Evolutionary conservation across 2,329 filamentous ascomycete species (phyloP), one percentile per base, ranked within the genome.

Genomic region (Dactylonectria estremocensis): DNA sequence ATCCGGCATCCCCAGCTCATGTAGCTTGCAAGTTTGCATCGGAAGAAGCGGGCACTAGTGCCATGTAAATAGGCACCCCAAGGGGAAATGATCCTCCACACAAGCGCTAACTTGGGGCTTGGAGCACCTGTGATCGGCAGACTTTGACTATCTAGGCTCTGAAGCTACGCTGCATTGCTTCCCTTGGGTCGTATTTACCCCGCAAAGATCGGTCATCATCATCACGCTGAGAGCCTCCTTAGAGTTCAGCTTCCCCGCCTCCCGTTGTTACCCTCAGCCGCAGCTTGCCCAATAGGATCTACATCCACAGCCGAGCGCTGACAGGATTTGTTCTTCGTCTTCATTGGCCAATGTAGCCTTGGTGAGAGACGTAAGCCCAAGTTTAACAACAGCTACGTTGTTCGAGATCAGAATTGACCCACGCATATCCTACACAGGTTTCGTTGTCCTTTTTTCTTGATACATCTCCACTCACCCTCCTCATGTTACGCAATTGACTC

Each of bases 211-310:
- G 3, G 24, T 28, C 24, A 18, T 5, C 4, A 18, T 8, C 9
- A 33, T 35, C 50, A 53, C 28, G 50, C 31, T 43, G 14, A 43
- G 20, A 53, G 31, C n/a, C n/a, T 22, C n/a, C 16, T 43, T 43
- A 43, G 40, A 43, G 40, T 43, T 43, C 40, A 43, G 18, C n/a
- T 35, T 53, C 18, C 50, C 50, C 50, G 28, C 33, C 50, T 18
- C 31, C n/a, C 31, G 31, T 20, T 37, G 50, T 18, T 53, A 35
- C 50, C n/a, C 31, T 28, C 24, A 35, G n/a, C 31, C n/a, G 11
- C 31, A 35, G 16, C 20, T 28, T 53, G 50, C 50, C 50, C 50
- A 53, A 35, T 53, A 35, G 28, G n/a, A 33, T 53, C 33, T 20
- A 9, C 3, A 18, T 13, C 10, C 18, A 53, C n/a, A 31, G 28